Evolutionary conservation across 352 stramenopile species (phyloP).

Genomic region (Pythium phragmitis): DNA sequence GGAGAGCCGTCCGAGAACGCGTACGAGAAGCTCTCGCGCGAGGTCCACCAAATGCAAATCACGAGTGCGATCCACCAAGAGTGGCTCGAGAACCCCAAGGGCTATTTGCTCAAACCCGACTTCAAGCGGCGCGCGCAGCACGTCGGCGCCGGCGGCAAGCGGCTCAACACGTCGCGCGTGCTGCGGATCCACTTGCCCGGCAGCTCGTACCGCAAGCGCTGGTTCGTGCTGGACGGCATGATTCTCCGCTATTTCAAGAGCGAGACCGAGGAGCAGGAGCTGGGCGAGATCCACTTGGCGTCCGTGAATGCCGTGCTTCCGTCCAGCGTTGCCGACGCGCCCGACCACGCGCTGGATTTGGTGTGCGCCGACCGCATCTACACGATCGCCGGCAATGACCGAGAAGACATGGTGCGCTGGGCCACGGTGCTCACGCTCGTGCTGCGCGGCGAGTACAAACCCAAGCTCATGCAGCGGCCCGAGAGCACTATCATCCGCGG

Average conservation of each 20-base stretch:
- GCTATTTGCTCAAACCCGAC: slow-evolving; percentile 85
- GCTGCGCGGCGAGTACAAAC: slow-evolving; percentile 85
- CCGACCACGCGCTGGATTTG: slow-evolving; percentile 82
- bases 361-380: slow-evolving; percentile 89
- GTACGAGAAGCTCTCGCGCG: slow-evolving; percentile 88
- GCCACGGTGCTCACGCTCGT: slow-evolving; percentile 85
- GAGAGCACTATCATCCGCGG: slow-evolving; percentile 87
- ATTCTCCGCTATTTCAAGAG: slow-evolving; percentile 89
- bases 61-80: slow-evolving; percentile 88
- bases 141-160: slow-evolving; percentile 82
- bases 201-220: slow-evolving; percentile 77
- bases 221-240: slow-evolving; percentile 89
- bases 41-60: slow-evolving; percentile 89
- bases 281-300: slow-evolving; percentile 85
- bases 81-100: slow-evolving; percentile 89
- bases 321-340: slow-evolving; percentile 86
- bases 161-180: slow-evolving; percentile 77
- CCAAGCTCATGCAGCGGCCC: slow-evolving; percentile 85
- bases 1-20: slow-evolving; percentile 61
- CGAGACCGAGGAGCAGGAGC: slow-evolving; percentile 83
- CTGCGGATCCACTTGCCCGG: slow-evolving; percentile 78
- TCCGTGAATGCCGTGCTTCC: slow-evolving; percentile 86
- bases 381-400: slow-evolving; percentile 80
- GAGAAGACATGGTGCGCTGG: slow-evolving; percentile 89
- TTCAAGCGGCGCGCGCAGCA: slow-evolving; percentile 88